Conservation (phyloP, 169 alveolate species). For the Plasmodium berghei region DNA sequence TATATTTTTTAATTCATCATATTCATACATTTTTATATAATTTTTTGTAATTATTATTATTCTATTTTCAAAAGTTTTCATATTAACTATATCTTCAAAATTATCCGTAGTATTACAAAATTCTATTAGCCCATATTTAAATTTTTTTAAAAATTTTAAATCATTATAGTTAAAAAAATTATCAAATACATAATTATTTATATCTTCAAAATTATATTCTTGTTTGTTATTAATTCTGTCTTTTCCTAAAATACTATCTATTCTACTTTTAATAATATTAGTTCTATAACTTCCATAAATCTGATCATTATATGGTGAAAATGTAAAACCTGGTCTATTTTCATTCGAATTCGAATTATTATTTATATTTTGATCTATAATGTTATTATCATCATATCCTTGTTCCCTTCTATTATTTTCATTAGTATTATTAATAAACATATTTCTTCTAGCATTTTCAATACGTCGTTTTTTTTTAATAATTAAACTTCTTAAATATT, state of each 20-base stretch:
- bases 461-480: background rate
- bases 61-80: constrained; percentile 45
- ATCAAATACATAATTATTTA: too few relatives aligned
- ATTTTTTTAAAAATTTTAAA: constrained; percentile 21
- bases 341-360: background rate
- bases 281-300: background rate
- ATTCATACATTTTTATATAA: constrained; percentile 30
- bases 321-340: background rate
- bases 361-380: background rate
- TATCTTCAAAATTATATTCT: constrained; percentile 38
- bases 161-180: constrained; percentile 4
- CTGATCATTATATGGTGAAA: background rate
- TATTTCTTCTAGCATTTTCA: background rate
- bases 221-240: constrained; percentile 12
- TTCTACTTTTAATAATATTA: background rate
- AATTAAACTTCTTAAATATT: constrained; percentile 25
- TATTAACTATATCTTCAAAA: constrained; percentile 29
- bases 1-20: constrained; percentile 17
- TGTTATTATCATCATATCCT: background rate
- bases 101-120: constrained; percentile 10
- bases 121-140: constrained; percentile 30
- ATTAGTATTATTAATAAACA: too few relatives aligned
- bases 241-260: background rate
- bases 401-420: background rate
- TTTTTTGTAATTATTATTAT: constrained; percentile 18